Conservation (phyloP, 805 yeast species). For the Candida pini region DNA sequence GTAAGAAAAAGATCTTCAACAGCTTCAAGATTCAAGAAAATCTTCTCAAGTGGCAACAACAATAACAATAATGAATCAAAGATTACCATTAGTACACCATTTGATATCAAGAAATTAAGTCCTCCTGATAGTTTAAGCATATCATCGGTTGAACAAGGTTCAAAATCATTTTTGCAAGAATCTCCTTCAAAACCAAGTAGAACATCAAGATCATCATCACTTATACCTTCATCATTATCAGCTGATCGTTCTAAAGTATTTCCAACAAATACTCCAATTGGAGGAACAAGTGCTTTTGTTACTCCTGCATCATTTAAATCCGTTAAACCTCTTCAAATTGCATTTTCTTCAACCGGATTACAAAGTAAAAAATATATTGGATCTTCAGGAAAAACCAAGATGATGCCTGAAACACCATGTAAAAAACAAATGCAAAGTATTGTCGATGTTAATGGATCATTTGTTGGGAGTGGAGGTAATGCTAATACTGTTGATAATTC, state of each 20-base stretch:
- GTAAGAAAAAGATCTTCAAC: conserved; percentile 16
- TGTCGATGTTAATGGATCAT: conserved; percentile 25
- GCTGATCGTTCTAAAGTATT: background rate
- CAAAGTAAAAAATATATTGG: conserved; percentile 53
- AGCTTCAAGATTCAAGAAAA: conserved; percentile 19
- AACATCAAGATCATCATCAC: background rate
- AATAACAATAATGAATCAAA: conserved; percentile 4
- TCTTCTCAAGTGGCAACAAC: conserved; percentile 11
- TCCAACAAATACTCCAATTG: conserved; percentile 2
- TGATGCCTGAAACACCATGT: conserved; percentile 63
- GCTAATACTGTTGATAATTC: conserved; percentile 15
- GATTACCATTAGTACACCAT: conserved; percentile 11
- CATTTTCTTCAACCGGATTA: conserved; percentile 71
- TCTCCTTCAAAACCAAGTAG: conserved; percentile 18
- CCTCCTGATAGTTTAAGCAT: conserved; percentile 10
- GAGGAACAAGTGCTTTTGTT: conserved; percentile 18
- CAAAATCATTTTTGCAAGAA: conserved; percentile 6
- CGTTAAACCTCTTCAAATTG: conserved; percentile 82
- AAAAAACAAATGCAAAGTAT: conserved; percentile 35
- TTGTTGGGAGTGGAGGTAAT: conserved; percentile 15
- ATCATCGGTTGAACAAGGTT: background rate
- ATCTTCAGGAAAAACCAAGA: conserved; percentile 29
- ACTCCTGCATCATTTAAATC: conserved; percentile 59
- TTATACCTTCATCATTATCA: conserved; percentile 1
- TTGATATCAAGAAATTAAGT: conserved; percentile 14